A percentile compares a stretch with the other conserved stretches of the same genome.
These are phyloP conservation scores for Brassica juncea DNA, from an alignment of 345 rosid species.

Conservation along the genomic window DNA sequence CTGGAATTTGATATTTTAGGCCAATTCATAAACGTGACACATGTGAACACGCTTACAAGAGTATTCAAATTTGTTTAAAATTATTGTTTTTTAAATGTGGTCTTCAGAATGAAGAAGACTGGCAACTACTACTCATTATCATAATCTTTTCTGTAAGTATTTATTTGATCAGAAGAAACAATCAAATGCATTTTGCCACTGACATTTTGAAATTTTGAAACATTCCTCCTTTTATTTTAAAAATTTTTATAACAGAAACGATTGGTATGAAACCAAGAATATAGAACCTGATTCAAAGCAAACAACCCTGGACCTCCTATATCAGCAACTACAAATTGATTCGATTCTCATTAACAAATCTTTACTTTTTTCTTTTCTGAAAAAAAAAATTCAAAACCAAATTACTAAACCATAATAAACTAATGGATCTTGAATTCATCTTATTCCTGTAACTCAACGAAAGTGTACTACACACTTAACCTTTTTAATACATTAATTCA, in stretches of 20 bases:
- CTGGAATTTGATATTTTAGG: conserved; percentile 4
- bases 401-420: neutral
- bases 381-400: neutral
- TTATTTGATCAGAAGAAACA: neutral
- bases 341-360: conserved; percentile 1
- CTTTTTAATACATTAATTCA: conserved; percentile 17
- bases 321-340: conserved; percentile 14
- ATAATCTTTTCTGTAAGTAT: neutral
- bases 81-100: neutral
- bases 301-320: conserved; percentile 19
- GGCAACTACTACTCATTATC: neutral
- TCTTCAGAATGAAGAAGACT: conserved; percentile 13
- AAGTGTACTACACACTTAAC: conserved; percentile 11
- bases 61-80: neutral
- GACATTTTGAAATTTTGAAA: neutral
- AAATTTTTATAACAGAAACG: conserved; percentile 14
- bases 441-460: conserved; percentile 11
- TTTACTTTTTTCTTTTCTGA: neutral
- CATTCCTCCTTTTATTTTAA: neutral
- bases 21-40: conserved; percentile 21
- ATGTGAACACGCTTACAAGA: conserved; percentile 29
- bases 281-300: conserved; percentile 35
- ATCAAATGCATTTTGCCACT: conserved; percentile 14
- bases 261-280: conserved; percentile 17
- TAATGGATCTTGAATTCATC: conserved; percentile 1